Evolutionary conservation across 192 early-diverging fungal species (phyloP).

Genomic region (Coemansia sp.): DNA sequence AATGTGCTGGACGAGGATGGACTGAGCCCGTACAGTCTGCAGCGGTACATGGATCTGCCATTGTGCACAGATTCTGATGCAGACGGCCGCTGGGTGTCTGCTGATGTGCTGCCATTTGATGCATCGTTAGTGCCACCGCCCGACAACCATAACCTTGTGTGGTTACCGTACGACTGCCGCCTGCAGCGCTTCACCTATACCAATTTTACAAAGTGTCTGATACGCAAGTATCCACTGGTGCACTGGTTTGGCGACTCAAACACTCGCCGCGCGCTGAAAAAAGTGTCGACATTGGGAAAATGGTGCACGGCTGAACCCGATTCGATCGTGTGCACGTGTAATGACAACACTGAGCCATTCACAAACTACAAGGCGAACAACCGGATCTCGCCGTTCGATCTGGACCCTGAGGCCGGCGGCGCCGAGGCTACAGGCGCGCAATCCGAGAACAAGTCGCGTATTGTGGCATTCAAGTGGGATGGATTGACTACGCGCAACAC

Average conservation of each 20-base stretch:
- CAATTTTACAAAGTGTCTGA: slow-evolving; percentile 40
- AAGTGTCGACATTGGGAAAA: slow-evolving; percentile 43
- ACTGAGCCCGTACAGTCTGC: slow-evolving; percentile 13
- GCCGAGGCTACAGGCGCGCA: slow-evolving; percentile 1
- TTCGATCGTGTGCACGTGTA: slow-evolving; percentile 37
- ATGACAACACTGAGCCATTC: slow-evolving; percentile 43
- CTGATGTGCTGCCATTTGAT: slow-evolving; percentile 11
- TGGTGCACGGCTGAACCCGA: slow-evolving; percentile 34
- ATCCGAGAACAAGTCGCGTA: background rate
- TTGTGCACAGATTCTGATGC: slow-evolving; percentile 36
- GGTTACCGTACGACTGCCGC: slow-evolving; percentile 55
- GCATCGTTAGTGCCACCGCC: slow-evolving; percentile 13
- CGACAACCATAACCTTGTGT: slow-evolving; percentile 38
- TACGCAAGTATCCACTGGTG: slow-evolving; percentile 27
- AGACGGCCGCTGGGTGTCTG: slow-evolving; percentile 51
- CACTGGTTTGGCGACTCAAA: slow-evolving; percentile 59
- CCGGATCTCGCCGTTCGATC: slow-evolving; percentile 11
- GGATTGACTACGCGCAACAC: slow-evolving; percentile 47
- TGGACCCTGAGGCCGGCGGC: slow-evolving; percentile 15
- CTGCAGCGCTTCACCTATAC: slow-evolving; percentile 35
- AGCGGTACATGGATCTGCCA: slow-evolving; percentile 42
- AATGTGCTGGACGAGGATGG: slow-evolving; percentile 3
- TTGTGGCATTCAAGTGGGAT: slow-evolving; percentile 53
- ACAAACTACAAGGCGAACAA: slow-evolving; percentile 18
- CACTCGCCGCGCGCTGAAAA: slow-evolving; percentile 51